A percentile compares a stretch with the other conserved stretches of the same genome.
These are phyloP conservation scores for Trichoderma asperelloides DNA, from an alignment of 495 filamentous ascomycete genomes.

Conservation along the genomic window DNA sequence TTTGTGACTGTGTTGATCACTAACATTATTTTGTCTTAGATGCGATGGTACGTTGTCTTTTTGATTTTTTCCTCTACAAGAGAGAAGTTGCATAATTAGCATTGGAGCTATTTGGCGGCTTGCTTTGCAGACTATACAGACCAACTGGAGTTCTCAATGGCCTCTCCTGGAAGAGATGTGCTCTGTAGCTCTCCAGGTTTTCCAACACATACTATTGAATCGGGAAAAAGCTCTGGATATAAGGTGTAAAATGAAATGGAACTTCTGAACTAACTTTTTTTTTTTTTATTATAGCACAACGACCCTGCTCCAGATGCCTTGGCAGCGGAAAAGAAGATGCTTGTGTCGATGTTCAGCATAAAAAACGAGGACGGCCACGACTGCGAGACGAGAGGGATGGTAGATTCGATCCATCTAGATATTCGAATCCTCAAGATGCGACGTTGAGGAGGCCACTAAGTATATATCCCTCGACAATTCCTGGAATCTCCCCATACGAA, in stretches of 20 bases:
- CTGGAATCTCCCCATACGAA: slow-evolving; percentile 30
- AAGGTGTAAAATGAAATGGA: background rate
- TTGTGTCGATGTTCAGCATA: slow-evolving; percentile 94
- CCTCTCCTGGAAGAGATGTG: background rate
- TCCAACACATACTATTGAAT: background rate
- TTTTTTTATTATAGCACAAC: slow-evolving; percentile 49
- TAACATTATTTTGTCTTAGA: slow-evolving; percentile 22
- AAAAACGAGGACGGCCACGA: slow-evolving; percentile 87
- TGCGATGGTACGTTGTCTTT: slow-evolving; percentile 39
- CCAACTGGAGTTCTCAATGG: background rate
- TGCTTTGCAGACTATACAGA: background rate
- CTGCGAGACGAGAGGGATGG: slow-evolving; percentile 70
- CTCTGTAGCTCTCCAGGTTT: background rate
- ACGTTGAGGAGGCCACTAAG: slow-evolving; percentile 37
- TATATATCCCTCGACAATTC: slow-evolving; percentile 28
- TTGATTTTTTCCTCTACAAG: slow-evolving; percentile 8
- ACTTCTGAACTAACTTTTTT: background rate
- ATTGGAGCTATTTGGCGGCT: background rate
- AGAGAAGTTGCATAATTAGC: background rate
- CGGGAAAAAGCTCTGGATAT: background rate
- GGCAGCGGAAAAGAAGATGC: slow-evolving; percentile 63
- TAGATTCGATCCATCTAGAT: slow-evolving; percentile 43
- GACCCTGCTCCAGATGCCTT: slow-evolving; percentile 54
- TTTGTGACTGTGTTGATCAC: slow-evolving; percentile 14
- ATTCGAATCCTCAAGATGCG: slow-evolving; percentile 31